phyloP scores from a whole-genome alignment of 805 yeast species.

The Wickerhamomyces xylosicus region DNA sequence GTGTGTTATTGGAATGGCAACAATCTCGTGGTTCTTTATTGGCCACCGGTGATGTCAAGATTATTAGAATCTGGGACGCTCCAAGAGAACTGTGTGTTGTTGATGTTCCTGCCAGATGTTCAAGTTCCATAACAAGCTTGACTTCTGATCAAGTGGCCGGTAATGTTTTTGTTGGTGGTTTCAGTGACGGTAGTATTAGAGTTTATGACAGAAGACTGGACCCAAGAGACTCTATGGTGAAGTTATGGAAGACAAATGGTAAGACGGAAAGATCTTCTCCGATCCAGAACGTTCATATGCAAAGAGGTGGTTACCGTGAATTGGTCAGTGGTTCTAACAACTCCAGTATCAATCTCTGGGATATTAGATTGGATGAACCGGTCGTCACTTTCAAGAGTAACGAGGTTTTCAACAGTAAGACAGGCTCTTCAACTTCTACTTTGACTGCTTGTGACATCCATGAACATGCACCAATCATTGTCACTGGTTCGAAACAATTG shows the following conservation, averaged over 20 bases:
- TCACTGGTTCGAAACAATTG: slow-evolving; percentile 74
- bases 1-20: slow-evolving; percentile 91
- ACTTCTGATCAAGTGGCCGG: slow-evolving; percentile 97
- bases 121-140: slow-evolving; percentile 77
- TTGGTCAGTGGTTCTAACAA: slow-evolving; percentile 74
- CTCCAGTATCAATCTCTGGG: slow-evolving; percentile 86
- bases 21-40: slow-evolving; percentile 86
- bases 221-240: slow-evolving; percentile 76
- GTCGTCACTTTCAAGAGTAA: slow-evolving; percentile 55
- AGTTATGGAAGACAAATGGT: slow-evolving; percentile 57
- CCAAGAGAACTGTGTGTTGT: slow-evolving; percentile 79
- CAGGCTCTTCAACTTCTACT: slow-evolving; percentile 8
- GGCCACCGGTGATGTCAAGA: slow-evolving; percentile 91
- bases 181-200: slow-evolving; percentile 80
- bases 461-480: slow-evolving; percentile 93
- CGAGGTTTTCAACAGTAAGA: slow-evolving; percentile 9
- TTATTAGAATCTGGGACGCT: slow-evolving; percentile 93
- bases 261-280: slow-evolving; percentile 33
- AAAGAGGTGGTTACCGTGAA: slow-evolving; percentile 92
- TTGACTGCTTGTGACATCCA: slow-evolving; percentile 72
- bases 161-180: slow-evolving; percentile 81
- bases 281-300: slow-evolving; percentile 81
- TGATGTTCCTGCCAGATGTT: slow-evolving; percentile 86
- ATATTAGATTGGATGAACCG: slow-evolving; percentile 66
- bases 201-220: slow-evolving; percentile 87